Evolutionary conservation across 306 rosid genomes (phyloP), one percentile per base, ranked within the genome.

Genomic region (Gillenia trifoliata): DNA sequence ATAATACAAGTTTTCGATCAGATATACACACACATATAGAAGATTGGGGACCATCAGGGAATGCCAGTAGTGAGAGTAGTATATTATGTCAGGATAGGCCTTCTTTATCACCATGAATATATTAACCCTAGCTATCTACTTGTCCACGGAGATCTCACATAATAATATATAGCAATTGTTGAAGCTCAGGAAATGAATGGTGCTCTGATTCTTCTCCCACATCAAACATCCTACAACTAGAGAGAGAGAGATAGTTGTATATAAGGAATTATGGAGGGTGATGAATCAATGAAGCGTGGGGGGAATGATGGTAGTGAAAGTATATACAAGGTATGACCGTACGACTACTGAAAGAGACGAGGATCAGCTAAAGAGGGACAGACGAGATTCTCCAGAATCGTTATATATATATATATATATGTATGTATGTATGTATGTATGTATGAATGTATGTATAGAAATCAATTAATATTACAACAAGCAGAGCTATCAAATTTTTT

Each of bases 311-410:
- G 6, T 43, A 13, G 17, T 43, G 50, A 13, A 43, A 43, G 50
- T 43, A 43, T 43, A 13, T n/a, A n/a, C 17, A 28, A 17, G 23
- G n/a, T 43, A 57, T 49, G 26, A 50, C 43, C 17, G n/a, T 43
- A 57, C 33, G 26, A 50, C 43, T 23, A 20, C 23, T 45, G 70
- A 73, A 57, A 68, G 79, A 57, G 68, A 68, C 31, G 30, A 68
- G 64, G 26, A 59, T 68, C 62, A 45, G 54, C 29, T 55, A 59
- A 72, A 33, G 71, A 13, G 82, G 3, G 60, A 66, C 55, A 25
- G 33, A 22, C 72, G 5, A 68, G 38, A 47, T 17, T 61, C 56
- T 41, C 20, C 55, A 15, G 36, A 36, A 34, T 6, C 40, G 71
- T 38, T 22, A 9, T 1, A 55, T 55, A 55, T 55, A 10, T 7